A percentile compares a stretch with the other conserved stretches of the same genome.
Conservation (phyloP, 2,329 filamentous ascomycete genomes). For the Colletotrichum salicis region DNA sequence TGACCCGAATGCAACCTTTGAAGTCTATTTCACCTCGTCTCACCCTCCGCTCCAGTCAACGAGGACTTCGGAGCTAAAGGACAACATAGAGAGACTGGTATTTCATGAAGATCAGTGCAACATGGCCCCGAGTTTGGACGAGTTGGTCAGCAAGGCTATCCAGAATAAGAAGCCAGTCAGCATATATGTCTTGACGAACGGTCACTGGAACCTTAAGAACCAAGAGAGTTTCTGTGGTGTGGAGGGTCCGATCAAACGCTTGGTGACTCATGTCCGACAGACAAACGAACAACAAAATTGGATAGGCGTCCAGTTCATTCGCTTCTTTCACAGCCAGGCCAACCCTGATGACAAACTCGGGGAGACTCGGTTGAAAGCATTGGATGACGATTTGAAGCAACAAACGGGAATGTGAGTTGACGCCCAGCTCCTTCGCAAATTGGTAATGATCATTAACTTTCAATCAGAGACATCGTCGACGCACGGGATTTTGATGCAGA, state of each 20-base stretch:
- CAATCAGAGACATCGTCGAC: background rate
- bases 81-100: background rate
- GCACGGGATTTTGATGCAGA: background rate
- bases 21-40: conserved; percentile 3
- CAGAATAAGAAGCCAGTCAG: background rate
- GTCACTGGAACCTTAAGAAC: background rate
- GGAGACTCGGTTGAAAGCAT: background rate
- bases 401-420: background rate
- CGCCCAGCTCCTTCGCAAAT: background rate
- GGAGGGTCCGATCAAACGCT: background rate
- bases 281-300: background rate
- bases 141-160: background rate
- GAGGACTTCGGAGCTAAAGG: no score
- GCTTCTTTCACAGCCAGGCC: background rate
- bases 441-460: background rate
- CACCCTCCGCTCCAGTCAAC: background rate
- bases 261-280: background rate
- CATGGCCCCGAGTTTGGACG: background rate
- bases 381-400: background rate
- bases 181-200: conserved; percentile 8
- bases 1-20: background rate
- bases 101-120: background rate
- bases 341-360: background rate
- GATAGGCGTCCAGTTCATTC: conserved; percentile 3
- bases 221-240: background rate